Evolutionary conservation across 768 basidiomycete genomes (phyloP), one percentile per base, ranked within the genome.

Genomic region (Boletus insuetus): DNA sequence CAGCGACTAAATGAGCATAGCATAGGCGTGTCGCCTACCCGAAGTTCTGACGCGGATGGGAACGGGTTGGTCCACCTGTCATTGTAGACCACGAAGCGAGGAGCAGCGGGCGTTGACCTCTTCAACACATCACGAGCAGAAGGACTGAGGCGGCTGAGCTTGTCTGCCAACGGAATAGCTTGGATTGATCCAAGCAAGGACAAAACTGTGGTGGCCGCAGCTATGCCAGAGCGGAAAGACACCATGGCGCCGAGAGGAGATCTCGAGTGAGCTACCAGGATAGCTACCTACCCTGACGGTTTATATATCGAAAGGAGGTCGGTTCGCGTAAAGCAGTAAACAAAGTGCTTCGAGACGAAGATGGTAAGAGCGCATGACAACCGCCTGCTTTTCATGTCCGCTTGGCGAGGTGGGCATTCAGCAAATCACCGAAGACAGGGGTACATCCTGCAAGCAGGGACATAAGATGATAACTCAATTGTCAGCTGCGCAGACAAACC

Each of bases 11-110:
- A 24, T 26, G 42, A 9, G 7, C 20, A 6, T 40, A 29, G 7
- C 11, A 50, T 24, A 41, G 20, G 24, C 2, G n/a, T 31, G 17
- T 32, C 9, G 24, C 62, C 29, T 61, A 81, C 82, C 56, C 65
- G 63, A 53, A 86, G 71, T 2, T 71, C 62, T 17, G 82, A 73
- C 9, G 72, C 69, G 2, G 74, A 62, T 5, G 85, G 83, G 5
- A 67, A 65, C 0, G 80, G 79, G 45, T 73, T 71, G 29, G 78
- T 72, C 53, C 66, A 82, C 41, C 55, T 60, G 59, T 78, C 77
- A 48, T 71, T 73, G 61, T 78, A 78, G 22, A 71, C 63, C 10
- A 76, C 61, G 32, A 74, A 86, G 62, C 79, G 76, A 40, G 85
- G 84, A 5, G 82, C 74, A 22, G 76, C 75, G 0, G 78, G 74